These are phyloP conservation scores for Aspergillus mulundensis DNA, from an alignment of 495 filamentous ascomycete species.

Conservation along the genomic window DNA sequence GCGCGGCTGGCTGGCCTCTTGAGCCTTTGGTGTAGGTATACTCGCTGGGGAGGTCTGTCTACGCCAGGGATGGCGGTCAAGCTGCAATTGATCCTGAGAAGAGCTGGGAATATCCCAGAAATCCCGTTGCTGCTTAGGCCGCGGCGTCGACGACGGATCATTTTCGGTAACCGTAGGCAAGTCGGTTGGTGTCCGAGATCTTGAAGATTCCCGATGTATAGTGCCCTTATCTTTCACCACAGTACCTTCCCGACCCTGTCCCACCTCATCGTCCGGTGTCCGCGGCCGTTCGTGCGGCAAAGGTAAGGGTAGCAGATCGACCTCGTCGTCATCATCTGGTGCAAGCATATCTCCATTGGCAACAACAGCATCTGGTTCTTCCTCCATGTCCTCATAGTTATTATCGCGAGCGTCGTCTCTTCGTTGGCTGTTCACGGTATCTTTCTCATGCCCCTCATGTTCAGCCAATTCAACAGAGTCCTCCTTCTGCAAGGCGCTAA, in stretches of 20 bases:
- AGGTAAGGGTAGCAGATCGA: background rate
- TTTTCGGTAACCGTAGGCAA: constrained; percentile 5
- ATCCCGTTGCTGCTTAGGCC: constrained; percentile 9
- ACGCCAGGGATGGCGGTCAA: constrained; percentile 15
- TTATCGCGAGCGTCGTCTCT: background rate
- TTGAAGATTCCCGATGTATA: background rate
- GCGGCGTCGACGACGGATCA: constrained; percentile 15
- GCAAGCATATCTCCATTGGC: background rate
- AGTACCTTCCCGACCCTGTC: background rate
- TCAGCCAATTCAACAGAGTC: background rate
- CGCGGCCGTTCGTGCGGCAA: background rate
- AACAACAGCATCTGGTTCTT: background rate
- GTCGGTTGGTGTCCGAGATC: background rate
- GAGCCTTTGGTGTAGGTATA: background rate
- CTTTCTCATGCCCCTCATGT: background rate
- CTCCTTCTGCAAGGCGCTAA: background rate
- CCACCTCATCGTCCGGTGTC: background rate
- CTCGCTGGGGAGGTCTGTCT: constrained; percentile 3
- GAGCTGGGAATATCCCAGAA: constrained; percentile 23
- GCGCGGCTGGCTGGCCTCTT: background rate
- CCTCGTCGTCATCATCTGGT: background rate
- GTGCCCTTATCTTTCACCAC: background rate
- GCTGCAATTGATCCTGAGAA: constrained; percentile 36
- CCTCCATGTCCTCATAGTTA: background rate
- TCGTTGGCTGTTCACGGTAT: background rate